Evolutionary conservation across 2,329 filamentous ascomycete genomes (phyloP).

Genomic region (Cadophora sp.): DNA sequence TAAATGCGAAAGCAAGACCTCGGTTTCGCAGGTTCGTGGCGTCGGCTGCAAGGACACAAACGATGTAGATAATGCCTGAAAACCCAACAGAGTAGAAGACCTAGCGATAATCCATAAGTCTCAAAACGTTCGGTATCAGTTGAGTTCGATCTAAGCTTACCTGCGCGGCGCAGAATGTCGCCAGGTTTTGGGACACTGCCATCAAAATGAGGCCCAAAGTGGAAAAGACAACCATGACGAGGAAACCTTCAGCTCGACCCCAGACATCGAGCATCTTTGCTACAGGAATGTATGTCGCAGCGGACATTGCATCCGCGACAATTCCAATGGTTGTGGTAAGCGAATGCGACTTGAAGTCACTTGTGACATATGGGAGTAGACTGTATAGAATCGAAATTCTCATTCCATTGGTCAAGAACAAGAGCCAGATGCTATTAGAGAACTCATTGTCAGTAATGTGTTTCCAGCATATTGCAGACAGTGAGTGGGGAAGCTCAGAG

Average conservation of each 20-base stretch:
- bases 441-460: constrained; percentile 1
- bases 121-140: no score
- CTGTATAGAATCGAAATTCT: constrained; percentile 45
- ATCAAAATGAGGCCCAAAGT: constrained; percentile 67
- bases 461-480: neutral
- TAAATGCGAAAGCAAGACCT: constrained; percentile 59
- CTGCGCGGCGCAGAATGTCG: constrained; percentile 61
- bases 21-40: constrained; percentile 69
- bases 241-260: constrained; percentile 71
- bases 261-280: constrained; percentile 73
- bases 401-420: constrained; percentile 52
- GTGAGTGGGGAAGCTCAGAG: neutral
- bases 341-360: constrained; percentile 35
- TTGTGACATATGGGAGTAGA: constrained; percentile 37
- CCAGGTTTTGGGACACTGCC: constrained; percentile 65
- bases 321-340: constrained; percentile 56
- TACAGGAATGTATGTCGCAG: constrained; percentile 67
- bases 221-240: constrained; percentile 59
- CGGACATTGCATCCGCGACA: constrained; percentile 60
- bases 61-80: constrained; percentile 64
- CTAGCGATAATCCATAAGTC: constrained; percentile 34
- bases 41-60: constrained; percentile 71
- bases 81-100: constrained; percentile 72
- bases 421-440: constrained; percentile 51
- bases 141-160: constrained; percentile 22